phyloP scores from a whole-genome alignment of 139 green algal genomes.

The Tetradesmus lagerheimii region DNA sequence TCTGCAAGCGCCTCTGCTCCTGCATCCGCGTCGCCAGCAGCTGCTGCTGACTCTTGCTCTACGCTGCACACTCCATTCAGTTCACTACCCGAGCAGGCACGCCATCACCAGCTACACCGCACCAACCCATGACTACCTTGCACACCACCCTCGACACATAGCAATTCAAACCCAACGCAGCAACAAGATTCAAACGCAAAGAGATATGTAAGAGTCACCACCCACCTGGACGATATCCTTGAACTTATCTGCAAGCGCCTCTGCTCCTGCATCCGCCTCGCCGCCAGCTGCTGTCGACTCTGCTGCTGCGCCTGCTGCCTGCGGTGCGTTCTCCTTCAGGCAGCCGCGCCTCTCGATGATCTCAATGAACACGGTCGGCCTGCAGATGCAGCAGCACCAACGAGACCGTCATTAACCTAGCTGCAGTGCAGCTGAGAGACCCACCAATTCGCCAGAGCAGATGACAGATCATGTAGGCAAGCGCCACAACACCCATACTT shows the following conservation, averaged over 20 bases:
- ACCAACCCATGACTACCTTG: too few species aligned
- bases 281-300: background rate
- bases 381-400: background rate
- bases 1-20: slow-evolving; percentile 17
- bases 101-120: too few species aligned
- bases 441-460: too few species aligned
- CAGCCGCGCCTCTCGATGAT: slow-evolving; percentile 98
- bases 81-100: too few species aligned
- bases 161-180: too few species aligned
- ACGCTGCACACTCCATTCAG: too few species aligned
- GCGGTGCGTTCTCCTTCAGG: slow-evolving; percentile 50
- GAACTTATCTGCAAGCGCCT: slow-evolving; percentile 31
- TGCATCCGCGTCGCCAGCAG: background rate
- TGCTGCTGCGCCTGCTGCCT: background rate
- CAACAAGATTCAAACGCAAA: too few species aligned
- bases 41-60: background rate
- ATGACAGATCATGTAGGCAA: too few species aligned
- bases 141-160: too few species aligned
- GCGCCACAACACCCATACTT: too few species aligned
- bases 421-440: too few species aligned
- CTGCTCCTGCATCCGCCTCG: slow-evolving; percentile 7
- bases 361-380: slow-evolving; percentile 98
- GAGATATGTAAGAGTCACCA: background rate
- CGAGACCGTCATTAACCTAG: too few species aligned
- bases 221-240: slow-evolving; percentile 17